These are phyloP conservation scores for Aspergillus avenaceus DNA, from an alignment of 495 filamentous ascomycete genomes.

Conservation along the genomic window DNA sequence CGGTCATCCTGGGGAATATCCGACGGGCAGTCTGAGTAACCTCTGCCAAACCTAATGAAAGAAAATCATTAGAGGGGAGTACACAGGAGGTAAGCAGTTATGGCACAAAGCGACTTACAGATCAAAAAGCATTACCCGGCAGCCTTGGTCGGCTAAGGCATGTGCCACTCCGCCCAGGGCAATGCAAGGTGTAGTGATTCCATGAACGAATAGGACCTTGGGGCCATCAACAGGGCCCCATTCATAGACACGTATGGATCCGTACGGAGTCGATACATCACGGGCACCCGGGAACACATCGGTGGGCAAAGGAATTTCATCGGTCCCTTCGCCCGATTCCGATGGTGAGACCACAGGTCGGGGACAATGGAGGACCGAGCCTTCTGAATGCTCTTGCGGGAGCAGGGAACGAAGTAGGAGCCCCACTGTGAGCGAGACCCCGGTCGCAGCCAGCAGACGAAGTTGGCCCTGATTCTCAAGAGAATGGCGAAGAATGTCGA, in stretches of 20 bases:
- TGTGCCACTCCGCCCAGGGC: slow-evolving; percentile 65
- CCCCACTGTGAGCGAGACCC: slow-evolving; percentile 39
- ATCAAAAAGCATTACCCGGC: slow-evolving; percentile 79
- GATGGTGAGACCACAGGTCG: slow-evolving; percentile 38
- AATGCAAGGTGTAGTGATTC: slow-evolving; percentile 79
- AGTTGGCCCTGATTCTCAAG: slow-evolving; percentile 36
- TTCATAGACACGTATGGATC: slow-evolving; percentile 80
- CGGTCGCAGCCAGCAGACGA: slow-evolving; percentile 37
- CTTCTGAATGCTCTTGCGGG: slow-evolving; percentile 9
- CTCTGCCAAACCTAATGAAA: slow-evolving; percentile 63
- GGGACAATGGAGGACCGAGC: slow-evolving; percentile 43
- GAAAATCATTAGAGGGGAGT: not conserved
- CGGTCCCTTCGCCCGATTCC: slow-evolving; percentile 43
- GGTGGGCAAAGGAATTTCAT: slow-evolving; percentile 63
- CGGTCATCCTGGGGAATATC: slow-evolving; percentile 66
- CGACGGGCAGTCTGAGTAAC: slow-evolving; percentile 67
- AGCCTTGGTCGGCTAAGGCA: slow-evolving; percentile 67
- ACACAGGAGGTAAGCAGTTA: not conserved
- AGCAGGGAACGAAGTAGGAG: slow-evolving; percentile 36
- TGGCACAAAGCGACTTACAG: slow-evolving; percentile 25
- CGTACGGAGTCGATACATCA: slow-evolving; percentile 74
- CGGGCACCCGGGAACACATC: slow-evolving; percentile 70
- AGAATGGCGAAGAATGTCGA: slow-evolving; percentile 37
- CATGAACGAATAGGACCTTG: slow-evolving; percentile 80
- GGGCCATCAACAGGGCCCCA: slow-evolving; percentile 77